Conservation (phyloP, 805 yeast genomes). For the Wickerhamomyces strasburgensis region DNA sequence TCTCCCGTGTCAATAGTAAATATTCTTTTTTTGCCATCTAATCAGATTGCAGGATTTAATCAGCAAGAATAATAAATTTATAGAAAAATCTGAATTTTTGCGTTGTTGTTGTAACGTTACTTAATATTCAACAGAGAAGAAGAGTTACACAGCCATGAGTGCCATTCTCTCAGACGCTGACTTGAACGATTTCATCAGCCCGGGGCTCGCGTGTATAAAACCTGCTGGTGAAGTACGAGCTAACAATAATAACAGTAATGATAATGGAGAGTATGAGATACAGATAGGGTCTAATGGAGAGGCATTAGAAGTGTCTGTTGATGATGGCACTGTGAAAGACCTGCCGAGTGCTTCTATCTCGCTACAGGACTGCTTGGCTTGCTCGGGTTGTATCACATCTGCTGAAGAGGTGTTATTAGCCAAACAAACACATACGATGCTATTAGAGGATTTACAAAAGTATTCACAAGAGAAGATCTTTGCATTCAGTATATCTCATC, state of each 20-base stretch:
- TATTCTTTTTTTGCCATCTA: background rate
- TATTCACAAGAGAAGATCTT: conserved; percentile 36
- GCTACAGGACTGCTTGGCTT: conserved; percentile 89
- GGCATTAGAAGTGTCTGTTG: conserved; percentile 64
- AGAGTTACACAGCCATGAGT: conserved; percentile 68
- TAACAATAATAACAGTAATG: conserved; percentile 14
- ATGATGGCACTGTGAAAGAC: conserved; percentile 38
- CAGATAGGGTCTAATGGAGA: conserved; percentile 54
- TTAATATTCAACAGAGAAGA: too few relatives aligned
- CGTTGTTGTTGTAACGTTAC: background rate
- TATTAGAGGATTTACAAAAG: conserved; percentile 52
- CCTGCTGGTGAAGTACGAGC: conserved; percentile 54
- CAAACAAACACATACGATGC: conserved; percentile 81
- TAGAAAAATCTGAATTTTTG: too few relatives aligned
- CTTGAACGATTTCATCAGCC: conserved; percentile 88
- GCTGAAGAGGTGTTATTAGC: conserved; percentile 94
- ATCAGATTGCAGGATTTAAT: background rate
- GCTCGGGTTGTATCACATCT: conserved; percentile 95
- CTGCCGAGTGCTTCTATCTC: conserved; percentile 83
- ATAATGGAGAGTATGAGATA: conserved; percentile 37
- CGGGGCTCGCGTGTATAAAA: conserved; percentile 92
- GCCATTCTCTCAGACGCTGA: conserved; percentile 86
- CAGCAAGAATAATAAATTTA: background rate
- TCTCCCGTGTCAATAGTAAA: background rate
- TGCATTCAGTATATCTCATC: conserved; percentile 81